Evolutionary conservation across 2,329 filamentous ascomycete species (phyloP).

Genomic region (Colletotrichum kahawae): DNA sequence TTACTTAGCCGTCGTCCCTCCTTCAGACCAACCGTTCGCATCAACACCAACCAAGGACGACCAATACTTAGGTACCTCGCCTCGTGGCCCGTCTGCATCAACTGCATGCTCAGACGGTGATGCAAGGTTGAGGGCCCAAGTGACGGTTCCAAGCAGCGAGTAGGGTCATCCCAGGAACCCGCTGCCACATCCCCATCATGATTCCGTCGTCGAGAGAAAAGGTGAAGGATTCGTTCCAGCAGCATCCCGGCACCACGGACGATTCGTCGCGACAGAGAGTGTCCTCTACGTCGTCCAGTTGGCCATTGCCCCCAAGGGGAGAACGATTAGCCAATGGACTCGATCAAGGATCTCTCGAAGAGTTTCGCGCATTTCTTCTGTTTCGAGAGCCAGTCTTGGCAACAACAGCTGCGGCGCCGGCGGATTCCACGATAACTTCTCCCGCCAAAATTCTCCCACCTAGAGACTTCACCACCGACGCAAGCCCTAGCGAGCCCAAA

Average conservation of each 20-base stretch:
- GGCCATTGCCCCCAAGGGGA: not conserved
- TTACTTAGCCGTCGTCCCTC: not conserved
- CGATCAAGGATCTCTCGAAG: not conserved
- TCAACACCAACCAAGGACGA: not conserved
- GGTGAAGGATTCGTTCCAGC: constrained; percentile 25
- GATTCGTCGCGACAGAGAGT: not conserved
- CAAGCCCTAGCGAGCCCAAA: not conserved
- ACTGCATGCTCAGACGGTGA: constrained; percentile 1
- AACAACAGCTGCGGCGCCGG: not conserved
- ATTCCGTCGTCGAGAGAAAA: constrained; percentile 28
- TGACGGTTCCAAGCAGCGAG: constrained; percentile 1
- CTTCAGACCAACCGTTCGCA: not conserved
- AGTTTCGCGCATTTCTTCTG: not conserved
- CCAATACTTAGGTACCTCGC: not conserved
- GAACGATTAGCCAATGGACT: not conserved
- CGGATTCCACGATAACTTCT: not conserved
- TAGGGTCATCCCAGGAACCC: not conserved
- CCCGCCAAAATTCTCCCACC: not conserved
- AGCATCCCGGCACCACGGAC: not conserved
- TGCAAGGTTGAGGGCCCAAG: constrained; percentile 14
- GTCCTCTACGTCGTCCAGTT: not conserved
- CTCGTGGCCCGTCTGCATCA: not conserved
- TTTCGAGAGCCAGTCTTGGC: not conserved
- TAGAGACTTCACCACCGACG: not conserved
- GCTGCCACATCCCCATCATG: constrained; percentile 15